Evolutionary conservation across 345 rosid genomes (phyloP), one percentile per base, ranked within the genome.

Genomic region (Turnera subulata): DNA sequence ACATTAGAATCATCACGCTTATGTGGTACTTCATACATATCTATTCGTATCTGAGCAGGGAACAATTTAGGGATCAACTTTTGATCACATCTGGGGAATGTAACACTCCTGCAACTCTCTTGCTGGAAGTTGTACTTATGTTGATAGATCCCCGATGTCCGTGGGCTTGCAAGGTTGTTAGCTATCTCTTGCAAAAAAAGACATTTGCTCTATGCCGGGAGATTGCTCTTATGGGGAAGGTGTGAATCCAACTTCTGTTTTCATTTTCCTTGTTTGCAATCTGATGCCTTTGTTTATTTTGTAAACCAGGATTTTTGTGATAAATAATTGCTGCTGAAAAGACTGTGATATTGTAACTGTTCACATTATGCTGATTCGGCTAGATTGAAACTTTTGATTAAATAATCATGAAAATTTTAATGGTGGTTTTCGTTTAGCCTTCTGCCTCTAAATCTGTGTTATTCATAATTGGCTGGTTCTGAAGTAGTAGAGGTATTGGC

Each of bases 91-190:
- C 69, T 6, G 64, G 67, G 55, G 88, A 80, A 55, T 66, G 77
- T 53, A 65, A 66, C 73, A 57, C 35, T 50, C 63, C 86, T 53
- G 68, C 81, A 50, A 60, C 76, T 59, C 57, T 81, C 53, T 75
- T 94, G 77, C 79, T 94, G 59, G 92, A 85, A 76, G 80, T 86
- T 59, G 71, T 83, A 51, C 68, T 71, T 40, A 55, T 79, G 58
- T 73, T 93, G 72, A 69, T 87, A 57, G 89, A 87, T 76, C 82
- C 89, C 66, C 79, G 78, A 78, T 83, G 80, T 70, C 99, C 97
- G 50, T 89, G 97, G 97, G 87, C 69, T 68, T 93, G 95, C 77
- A 82, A 85, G 78, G 56, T 76, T 47, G 83, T 82, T 32, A 73
- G 81, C 59, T 73, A 81, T 70, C 92, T 93, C 52, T 66, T 74